These are phyloP conservation scores for Penicillium sp. DNA, from an alignment of 2,329 filamentous ascomycete genomes.

Conservation along the genomic window DNA sequence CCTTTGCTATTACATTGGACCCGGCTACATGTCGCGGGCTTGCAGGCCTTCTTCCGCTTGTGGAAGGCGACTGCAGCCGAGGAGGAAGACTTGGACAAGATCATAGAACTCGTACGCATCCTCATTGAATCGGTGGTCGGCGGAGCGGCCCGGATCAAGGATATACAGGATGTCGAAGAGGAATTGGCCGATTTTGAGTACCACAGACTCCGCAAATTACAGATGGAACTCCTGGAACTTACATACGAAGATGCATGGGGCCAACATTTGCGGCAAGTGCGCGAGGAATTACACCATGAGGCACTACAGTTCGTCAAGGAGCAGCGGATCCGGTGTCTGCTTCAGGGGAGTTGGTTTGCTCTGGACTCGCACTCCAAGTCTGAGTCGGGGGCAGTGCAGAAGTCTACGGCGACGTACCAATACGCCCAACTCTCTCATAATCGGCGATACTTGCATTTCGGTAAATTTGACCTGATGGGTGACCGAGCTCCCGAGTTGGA, in stretches of 20 bases:
- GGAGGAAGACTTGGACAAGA: conserved; percentile 85
- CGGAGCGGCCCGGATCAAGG: conserved; percentile 72
- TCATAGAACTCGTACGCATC: conserved; percentile 85
- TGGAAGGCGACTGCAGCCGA: conserved; percentile 90
- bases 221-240: conserved; percentile 88
- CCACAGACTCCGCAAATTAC: conserved; percentile 70
- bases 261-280: conserved; percentile 80
- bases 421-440: conserved; percentile 90
- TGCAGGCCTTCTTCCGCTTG: conserved; percentile 83
- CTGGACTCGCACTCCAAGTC: conserved; percentile 49
- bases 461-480: conserved; percentile 68
- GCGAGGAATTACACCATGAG: conserved; percentile 85
- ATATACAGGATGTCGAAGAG: conserved; percentile 82
- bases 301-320: conserved; percentile 96
- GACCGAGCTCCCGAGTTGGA: conserved; percentile 67
- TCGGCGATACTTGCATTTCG: conserved; percentile 82
- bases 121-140: conserved; percentile 87
- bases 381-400: conserved; percentile 44
- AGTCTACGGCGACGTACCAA: conserved; percentile 60
- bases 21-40: conserved; percentile 74
- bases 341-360: conserved; percentile 86
- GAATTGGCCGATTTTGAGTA: conserved; percentile 83
- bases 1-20: conserved; percentile 92
- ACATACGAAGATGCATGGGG: conserved; percentile 96
- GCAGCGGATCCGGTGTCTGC: conserved; percentile 83